Percentiles rank a stretch among this genome's conserved stretches.
Conservation (phyloP, 495 filamentous ascomycete species). For the Hypoxylon perforatum region DNA sequence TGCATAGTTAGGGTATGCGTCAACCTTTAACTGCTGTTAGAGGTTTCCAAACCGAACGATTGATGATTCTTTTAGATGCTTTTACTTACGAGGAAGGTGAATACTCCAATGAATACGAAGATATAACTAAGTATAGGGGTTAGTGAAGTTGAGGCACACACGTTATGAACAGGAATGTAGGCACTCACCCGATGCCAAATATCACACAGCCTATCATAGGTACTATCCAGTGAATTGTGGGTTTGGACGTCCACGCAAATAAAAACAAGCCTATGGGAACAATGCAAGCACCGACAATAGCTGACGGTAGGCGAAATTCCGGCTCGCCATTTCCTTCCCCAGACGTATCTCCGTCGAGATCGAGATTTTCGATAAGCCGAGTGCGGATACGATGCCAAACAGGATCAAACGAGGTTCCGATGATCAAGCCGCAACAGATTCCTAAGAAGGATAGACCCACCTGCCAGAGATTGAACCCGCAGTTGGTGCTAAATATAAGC, state of each 20-base stretch:
- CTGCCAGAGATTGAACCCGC: constrained; percentile 84
- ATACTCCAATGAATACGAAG: constrained; percentile 87
- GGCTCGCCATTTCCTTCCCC: constrained; percentile 71
- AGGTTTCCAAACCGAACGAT: too few relatives aligned
- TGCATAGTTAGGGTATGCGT: constrained; percentile 88
- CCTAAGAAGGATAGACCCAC: constrained; percentile 85
- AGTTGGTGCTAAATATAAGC: constrained; percentile 79
- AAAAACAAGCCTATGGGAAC: constrained; percentile 88
- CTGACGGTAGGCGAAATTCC: constrained; percentile 86
- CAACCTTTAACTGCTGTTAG: constrained; percentile 70
- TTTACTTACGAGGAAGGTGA: constrained; percentile 79
- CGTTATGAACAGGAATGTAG: too few relatives aligned
- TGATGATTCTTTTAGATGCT: constrained; percentile 39
- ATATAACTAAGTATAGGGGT: too few relatives aligned
- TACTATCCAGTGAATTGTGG: constrained; percentile 79
- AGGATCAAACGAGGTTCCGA: constrained; percentile 73
- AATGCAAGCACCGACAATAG: constrained; percentile 79
- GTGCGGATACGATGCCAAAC: constrained; percentile 78
- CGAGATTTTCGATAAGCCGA: too few relatives aligned
- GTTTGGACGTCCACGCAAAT: constrained; percentile 80
- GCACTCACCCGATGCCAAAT: constrained; percentile 78
- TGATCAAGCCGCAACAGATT: constrained; percentile 83
- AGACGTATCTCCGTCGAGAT: too few relatives aligned
- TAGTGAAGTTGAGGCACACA: too few relatives aligned
- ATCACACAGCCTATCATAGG: constrained; percentile 85